Evolutionary conservation across 1,284 basidiomycete genomes (phyloP).

Genomic region (Cutaneotrichosporon arboriforme): DNA sequence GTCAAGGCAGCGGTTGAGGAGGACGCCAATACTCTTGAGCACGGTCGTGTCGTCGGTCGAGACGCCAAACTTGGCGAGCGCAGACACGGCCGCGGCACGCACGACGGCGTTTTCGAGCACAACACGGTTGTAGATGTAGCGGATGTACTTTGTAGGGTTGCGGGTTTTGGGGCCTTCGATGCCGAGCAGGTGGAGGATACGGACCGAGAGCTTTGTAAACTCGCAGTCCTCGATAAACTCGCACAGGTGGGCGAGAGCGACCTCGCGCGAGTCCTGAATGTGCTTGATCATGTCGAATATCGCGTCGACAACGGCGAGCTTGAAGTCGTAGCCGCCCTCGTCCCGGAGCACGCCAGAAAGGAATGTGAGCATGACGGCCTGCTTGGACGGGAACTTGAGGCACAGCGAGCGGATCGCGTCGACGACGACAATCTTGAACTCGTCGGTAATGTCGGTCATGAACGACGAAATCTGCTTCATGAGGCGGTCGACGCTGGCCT

Average conservation of each 20-base stretch:
- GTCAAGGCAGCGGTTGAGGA: slow-evolving; percentile 87
- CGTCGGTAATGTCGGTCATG: slow-evolving; percentile 99
- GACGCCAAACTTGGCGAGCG: slow-evolving; percentile 94
- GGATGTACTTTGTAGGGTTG: slow-evolving; percentile 96
- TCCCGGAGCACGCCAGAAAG: slow-evolving; percentile 88
- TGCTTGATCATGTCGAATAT: slow-evolving; percentile 99
- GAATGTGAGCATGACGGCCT: slow-evolving; percentile 91
- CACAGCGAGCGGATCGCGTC: slow-evolving; percentile 97
- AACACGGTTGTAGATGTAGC: slow-evolving; percentile 99
- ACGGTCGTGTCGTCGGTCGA: slow-evolving; percentile 72
- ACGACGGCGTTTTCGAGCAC: slow-evolving; percentile 98
- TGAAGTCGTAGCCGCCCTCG: slow-evolving; percentile 99
- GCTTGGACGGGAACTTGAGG: slow-evolving; percentile 97
- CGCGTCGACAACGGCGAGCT: slow-evolving; percentile 96
- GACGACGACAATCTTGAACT: slow-evolving; percentile 99
- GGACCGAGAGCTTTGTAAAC: slow-evolving; percentile 97
- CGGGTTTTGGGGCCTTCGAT: slow-evolving; percentile 92
- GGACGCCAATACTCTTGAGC: slow-evolving; percentile 78
- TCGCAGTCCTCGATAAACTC: slow-evolving; percentile 99
- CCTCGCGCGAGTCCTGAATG: slow-evolving; percentile 91
- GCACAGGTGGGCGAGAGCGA: slow-evolving; percentile 93
- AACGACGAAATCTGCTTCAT: slow-evolving; percentile 99
- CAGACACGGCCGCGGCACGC: slow-evolving; percentile 89
- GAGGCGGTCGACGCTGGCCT: slow-evolving; percentile 94
- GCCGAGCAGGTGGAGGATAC: slow-evolving; percentile 90